Evolutionary conservation across 2,329 filamentous ascomycete genomes (phyloP), one percentile per base, ranked within the genome.

Genomic region (Epichloe elymi): DNA sequence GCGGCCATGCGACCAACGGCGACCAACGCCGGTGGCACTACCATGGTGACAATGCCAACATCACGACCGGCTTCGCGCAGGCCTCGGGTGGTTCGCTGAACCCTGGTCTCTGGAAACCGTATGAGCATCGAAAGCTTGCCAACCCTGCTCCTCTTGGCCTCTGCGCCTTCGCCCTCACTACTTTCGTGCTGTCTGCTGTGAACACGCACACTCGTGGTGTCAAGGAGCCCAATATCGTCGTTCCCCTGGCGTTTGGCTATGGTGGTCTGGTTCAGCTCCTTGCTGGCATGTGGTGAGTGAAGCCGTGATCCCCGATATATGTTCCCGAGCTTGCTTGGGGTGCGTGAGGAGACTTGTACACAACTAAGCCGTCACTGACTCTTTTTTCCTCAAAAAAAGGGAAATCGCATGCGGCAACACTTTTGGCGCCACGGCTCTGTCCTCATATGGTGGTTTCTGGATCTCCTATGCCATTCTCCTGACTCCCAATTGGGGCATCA

Each of bases 371-470:
- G 8, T 39, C 23, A 17, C 37, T 48, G 17, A 33, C 26, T n/a
- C 14, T 11, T 14, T 10, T 2, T 5, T 35, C 10, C 8, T 20
- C 55, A 59, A 30, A 36, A 30, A 36, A 5, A 5, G 85, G 85
- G 86, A 91, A 71, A 87, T 91, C 79, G 85, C 86, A 37, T 76
- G 87, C n/a, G 86, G 86, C 52, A 91, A 91, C 74, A 91, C 87
- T 11, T 90, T 91, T 58, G 86, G 86, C 74, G 86, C 85, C 49
- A 90, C 86, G 23, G 85, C 86, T 19, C 71, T 91, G 52, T 86
- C 85, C 10, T 90, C 86, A 0, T 91, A 87, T 62, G 86, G 87
- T 59, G 86, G 86, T 56, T 91, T 91, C 76, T 91, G 87, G 87
- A 78, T 91, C 61, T 73, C 78, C 12, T 85, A 87, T 60, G 86